Evolutionary conservation across 2,329 filamentous ascomycete species (phyloP), one percentile per base, ranked within the genome.

Genomic region (Fusarium keratoplasticum): DNA sequence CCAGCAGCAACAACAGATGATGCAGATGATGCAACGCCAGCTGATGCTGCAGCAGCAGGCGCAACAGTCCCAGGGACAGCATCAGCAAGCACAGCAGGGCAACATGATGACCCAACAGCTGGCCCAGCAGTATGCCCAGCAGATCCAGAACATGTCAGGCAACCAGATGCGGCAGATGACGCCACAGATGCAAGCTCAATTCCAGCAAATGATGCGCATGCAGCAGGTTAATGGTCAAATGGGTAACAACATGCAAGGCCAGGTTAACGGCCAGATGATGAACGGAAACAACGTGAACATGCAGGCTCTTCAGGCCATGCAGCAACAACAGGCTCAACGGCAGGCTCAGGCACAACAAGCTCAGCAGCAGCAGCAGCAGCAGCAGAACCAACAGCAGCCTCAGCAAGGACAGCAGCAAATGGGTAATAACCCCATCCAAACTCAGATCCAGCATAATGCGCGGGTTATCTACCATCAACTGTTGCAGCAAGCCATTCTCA

Each of bases 61-160:
- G 20, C 54, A 57, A 7, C 54, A 55, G n/a, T 35, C 29, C 13
- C 79, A 79, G 18, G 76, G 79, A 6, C 69, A 74, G 16, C 78
- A 77, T 10, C 77, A 78, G 10, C 78, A 78, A 18, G 44, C 44
- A 52, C 78, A 79, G n/a, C 80, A 81, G 69, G 83, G 77, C 72
- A 84, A 82, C 75, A 86, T 84, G 81, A 78, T 83, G 79, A 83
- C 79, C 38, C 81, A 83, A 55, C 80, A 84, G 61, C 83, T 85
- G 55, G 82, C 83, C 2, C 83, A 85, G 42, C 84, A 86, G 61
- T 86, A 87, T 73, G 80, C 82, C 5, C 84, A 86, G 63, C 81
- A 84, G 67, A 78, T 87, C 40, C 84, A 82, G 69, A 83, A 82
- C 38, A 82, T 86, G 80, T 83, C 84, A 29, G 76, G 75, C 50